phyloP scores from a whole-genome alignment of 2,329 filamentous ascomycete genomes.

The Pestalotiopsis sp. region DNA sequence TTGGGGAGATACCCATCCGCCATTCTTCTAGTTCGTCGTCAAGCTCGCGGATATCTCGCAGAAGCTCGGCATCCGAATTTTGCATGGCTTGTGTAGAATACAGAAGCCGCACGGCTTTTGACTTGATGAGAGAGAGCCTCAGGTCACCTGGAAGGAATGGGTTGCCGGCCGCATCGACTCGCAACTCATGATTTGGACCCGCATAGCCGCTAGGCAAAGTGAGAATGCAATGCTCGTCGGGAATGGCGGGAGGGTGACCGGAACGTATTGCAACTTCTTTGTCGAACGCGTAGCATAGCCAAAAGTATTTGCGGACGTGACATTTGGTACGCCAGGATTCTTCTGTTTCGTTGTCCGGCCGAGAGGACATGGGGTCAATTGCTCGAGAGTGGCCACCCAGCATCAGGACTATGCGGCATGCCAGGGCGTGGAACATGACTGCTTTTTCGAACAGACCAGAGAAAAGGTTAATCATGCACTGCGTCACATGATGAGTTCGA shows the following conservation, averaged over 20 bases:
- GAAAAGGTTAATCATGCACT: conserved; percentile 44
- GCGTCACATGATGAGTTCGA: neutral
- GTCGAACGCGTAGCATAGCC: conserved; percentile 55
- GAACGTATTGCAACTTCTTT: conserved; percentile 56
- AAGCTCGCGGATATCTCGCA: conserved; percentile 55
- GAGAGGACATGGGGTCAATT: conserved; percentile 9
- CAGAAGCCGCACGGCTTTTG: conserved; percentile 45
- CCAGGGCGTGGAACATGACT: conserved; percentile 42
- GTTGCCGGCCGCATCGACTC: conserved; percentile 19
- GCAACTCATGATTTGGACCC: conserved; percentile 24
- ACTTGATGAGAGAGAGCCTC: conserved; percentile 50
- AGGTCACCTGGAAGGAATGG: conserved; percentile 47
- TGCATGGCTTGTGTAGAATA: conserved; percentile 48
- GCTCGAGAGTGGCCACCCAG: conserved; percentile 44
- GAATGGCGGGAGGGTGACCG: conserved; percentile 50
- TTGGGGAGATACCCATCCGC: conserved; percentile 46
- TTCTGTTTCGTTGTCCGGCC: conserved; percentile 1
- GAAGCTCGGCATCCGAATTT: conserved; percentile 54
- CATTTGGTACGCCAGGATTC: conserved; percentile 26
- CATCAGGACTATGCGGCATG: conserved; percentile 48
- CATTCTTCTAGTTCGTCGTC: conserved; percentile 58
- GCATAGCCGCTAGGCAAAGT: conserved; percentile 44
- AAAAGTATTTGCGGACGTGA: conserved; percentile 47
- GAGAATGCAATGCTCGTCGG: conserved; percentile 53
- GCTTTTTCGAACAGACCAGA: conserved; percentile 47